Conservation (phyloP, 2,329 filamentous ascomycete species). For the Scytalidium lignicola region DNA sequence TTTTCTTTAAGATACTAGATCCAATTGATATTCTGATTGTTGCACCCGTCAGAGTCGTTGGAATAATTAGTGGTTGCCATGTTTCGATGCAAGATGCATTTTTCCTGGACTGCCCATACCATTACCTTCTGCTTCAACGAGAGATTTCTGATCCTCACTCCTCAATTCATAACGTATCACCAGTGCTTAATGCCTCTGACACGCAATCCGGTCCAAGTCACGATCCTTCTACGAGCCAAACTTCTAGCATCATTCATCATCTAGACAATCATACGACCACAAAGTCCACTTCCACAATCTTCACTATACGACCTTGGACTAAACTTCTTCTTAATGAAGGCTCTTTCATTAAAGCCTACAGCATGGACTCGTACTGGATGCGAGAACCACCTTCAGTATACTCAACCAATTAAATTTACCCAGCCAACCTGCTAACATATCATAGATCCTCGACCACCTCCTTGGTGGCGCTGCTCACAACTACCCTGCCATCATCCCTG, state of each 20-base stretch:
- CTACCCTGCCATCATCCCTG: conserved; percentile 30
- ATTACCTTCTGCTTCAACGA: conserved; percentile 48
- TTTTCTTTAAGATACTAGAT: conserved; percentile 48
- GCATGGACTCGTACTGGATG: conserved; percentile 60
- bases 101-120: conserved; percentile 59
- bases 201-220: background rate
- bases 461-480: conserved; percentile 36
- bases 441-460: conserved; percentile 53
- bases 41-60: conserved; percentile 58
- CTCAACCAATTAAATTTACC: background rate
- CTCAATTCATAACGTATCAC: background rate
- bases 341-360: conserved; percentile 66
- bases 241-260: too few relatives aligned
- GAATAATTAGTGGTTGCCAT: conserved; percentile 51
- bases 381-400: conserved; percentile 45
- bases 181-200: background rate
- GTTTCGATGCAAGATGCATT: conserved; percentile 54
- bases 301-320: conserved; percentile 48
- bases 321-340: conserved; percentile 68
- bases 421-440: conserved; percentile 4
- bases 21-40: conserved; percentile 50
- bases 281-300: conserved; percentile 7
- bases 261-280: background rate
- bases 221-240: background rate
- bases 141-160: background rate